Conservation (phyloP, 139 green algal species). For the Desmodesmus armatus region DNA sequence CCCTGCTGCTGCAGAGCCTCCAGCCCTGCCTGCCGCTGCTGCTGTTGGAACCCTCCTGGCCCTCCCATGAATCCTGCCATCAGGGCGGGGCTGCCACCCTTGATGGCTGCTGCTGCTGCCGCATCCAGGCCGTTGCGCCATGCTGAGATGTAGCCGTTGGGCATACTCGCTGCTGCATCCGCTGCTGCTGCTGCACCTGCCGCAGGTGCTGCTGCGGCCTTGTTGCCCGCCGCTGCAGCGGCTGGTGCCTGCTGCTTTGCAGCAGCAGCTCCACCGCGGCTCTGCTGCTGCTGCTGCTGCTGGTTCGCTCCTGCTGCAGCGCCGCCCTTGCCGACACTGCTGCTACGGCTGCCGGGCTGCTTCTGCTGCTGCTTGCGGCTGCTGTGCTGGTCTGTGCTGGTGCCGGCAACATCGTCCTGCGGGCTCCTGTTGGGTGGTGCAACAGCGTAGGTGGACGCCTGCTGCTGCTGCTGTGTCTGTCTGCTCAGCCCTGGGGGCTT, state of each 20-base stretch:
- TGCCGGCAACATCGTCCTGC: background rate
- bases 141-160: constrained; percentile 14
- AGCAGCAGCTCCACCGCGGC: too few relatives aligned
- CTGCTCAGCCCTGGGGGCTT: constrained; percentile 20
- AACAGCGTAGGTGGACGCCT: background rate
- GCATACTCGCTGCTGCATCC: background rate
- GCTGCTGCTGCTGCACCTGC: background rate
- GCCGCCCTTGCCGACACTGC: background rate
- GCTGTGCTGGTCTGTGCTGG: background rate
- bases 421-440: constrained; percentile 5
- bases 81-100: background rate
- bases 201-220: background rate
- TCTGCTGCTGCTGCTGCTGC: constrained; percentile 3
- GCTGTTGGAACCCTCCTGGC: background rate
- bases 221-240: too few relatives aligned
- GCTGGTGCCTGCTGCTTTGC: too few relatives aligned
- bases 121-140: background rate
- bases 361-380: constrained; percentile 27
- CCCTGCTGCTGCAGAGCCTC: too few relatives aligned
- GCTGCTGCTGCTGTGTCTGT: background rate
- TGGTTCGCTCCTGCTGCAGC: background rate
- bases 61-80: too few relatives aligned
- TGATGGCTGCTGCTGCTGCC: background rate
- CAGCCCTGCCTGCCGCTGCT: background rate
- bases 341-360: background rate